phyloP scores from a whole-genome alignment of 2,329 filamentous ascomycete species.

The Pestalotiopsis sp. region DNA sequence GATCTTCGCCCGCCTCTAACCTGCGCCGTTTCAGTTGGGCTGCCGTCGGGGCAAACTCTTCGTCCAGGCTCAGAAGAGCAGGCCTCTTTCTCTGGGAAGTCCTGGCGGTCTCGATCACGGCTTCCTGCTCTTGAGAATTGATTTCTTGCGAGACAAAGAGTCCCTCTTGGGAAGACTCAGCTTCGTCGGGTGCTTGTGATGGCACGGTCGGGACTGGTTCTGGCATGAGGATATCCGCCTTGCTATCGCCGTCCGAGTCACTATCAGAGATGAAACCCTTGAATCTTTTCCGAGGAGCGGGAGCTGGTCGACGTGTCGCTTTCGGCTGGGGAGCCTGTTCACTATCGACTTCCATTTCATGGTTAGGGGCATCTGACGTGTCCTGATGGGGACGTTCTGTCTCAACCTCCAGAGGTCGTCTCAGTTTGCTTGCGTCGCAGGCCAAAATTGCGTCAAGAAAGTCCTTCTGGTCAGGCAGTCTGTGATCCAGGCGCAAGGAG shows the following conservation, averaged over 20 bases:
- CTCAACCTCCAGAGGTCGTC: slow-evolving; percentile 65
- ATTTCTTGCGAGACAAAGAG: slow-evolving; percentile 61
- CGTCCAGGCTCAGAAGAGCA: slow-evolving; percentile 61
- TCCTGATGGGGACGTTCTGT: slow-evolving; percentile 31
- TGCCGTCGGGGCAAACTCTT: slow-evolving; percentile 75
- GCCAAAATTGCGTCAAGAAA: slow-evolving; percentile 87
- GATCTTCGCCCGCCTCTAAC: slow-evolving; percentile 59
- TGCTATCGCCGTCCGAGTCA: slow-evolving; percentile 24
- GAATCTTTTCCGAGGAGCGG: slow-evolving; percentile 61
- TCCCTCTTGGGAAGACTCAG: slow-evolving; percentile 42
- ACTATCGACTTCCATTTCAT: slow-evolving; percentile 27
- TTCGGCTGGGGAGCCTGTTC: slow-evolving; percentile 17
- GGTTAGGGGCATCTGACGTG: slow-evolving; percentile 17
- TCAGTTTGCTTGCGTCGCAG: slow-evolving; percentile 74
- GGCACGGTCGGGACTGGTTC: slow-evolving; percentile 22
- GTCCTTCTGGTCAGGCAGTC: slow-evolving; percentile 85
- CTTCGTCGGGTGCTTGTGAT: slow-evolving; percentile 15
- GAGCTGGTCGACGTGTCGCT: slow-evolving; percentile 33
- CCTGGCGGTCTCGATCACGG: slow-evolving; percentile 20
- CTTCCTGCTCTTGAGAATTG: slow-evolving; percentile 26
- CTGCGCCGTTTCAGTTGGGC: slow-evolving; percentile 79
- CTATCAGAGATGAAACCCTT: slow-evolving; percentile 63
- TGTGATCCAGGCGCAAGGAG: slow-evolving; percentile 74
- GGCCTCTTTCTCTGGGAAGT: slow-evolving; percentile 47
- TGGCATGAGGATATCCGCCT: slow-evolving; percentile 41